These are phyloP conservation scores for Blumeria graminis DNA, from an alignment of 2,329 filamentous ascomycete species.

Conservation along the genomic window DNA sequence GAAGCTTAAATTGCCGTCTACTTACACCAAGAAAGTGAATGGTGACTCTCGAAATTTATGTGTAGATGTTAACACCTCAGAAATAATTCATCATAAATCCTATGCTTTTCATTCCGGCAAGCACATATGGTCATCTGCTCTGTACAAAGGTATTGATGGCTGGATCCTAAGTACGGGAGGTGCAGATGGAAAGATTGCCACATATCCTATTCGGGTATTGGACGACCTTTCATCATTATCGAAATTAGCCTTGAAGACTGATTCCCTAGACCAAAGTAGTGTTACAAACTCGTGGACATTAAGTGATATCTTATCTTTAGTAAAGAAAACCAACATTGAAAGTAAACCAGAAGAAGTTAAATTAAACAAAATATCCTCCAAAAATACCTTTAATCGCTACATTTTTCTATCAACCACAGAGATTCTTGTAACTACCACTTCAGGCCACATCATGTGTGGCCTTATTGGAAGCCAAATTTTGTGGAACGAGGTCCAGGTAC, in stretches of 20 bases:
- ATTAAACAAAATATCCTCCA: not conserved
- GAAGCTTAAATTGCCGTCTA: constrained; percentile 2
- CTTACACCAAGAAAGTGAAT: too few relatives aligned
- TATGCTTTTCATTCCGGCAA: constrained; percentile 57
- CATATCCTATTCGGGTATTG: constrained; percentile 12
- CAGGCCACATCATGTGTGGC: constrained; percentile 32
- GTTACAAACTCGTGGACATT: not conserved
- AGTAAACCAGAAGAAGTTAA: not conserved
- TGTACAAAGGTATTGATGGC: constrained; percentile 14
- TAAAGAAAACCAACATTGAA: not conserved
- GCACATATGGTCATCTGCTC: constrained; percentile 61
- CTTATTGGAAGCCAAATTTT: constrained; percentile 6
- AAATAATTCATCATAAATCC: not conserved
- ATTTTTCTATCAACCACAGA: constrained; percentile 29
- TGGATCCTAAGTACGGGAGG: constrained; percentile 41
- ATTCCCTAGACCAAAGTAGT: not conserved
- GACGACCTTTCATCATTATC: not conserved
- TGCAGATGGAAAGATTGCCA: constrained; percentile 48
- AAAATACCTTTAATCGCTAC: constrained; percentile 33
- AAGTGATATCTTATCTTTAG: not conserved
- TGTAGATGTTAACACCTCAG: too few relatives aligned
- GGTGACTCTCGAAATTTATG: too few relatives aligned
- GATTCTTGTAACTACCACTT: constrained; percentile 33
- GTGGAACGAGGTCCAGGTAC: constrained; percentile 14
- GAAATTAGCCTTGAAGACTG: not conserved